phyloP scores from a whole-genome alignment of 108 stramenopile species.

The Pseudonitzschia multistriata region DNA sequence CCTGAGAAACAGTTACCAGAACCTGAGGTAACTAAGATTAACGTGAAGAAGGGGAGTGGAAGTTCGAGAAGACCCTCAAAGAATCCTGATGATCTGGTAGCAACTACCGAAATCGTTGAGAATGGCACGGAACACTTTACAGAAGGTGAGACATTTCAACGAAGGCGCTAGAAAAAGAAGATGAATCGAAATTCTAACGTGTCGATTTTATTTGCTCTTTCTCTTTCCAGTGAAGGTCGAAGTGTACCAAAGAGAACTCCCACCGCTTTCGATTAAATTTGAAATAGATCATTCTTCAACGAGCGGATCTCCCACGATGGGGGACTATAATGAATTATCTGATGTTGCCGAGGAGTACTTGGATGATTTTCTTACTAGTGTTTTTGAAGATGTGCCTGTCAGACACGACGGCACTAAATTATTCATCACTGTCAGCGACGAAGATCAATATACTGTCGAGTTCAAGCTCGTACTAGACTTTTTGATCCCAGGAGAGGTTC shows the following conservation, averaged over 20 bases:
- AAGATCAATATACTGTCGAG: slow-evolving; percentile 18
- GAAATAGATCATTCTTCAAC: background rate
- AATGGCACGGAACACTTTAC: slow-evolving; percentile 1
- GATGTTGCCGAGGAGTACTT: slow-evolving; percentile 19
- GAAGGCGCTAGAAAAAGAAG: background rate
- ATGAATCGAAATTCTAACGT: background rate
- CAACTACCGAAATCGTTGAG: background rate
- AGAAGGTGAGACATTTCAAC: background rate
- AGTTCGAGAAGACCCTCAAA: background rate
- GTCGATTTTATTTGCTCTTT: background rate
- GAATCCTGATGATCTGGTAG: background rate
- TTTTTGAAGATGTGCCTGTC: slow-evolving; percentile 14
- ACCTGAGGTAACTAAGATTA: background rate
- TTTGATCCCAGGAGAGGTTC: slow-evolving; percentile 32
- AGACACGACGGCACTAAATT: slow-evolving; percentile 5
- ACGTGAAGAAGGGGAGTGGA: background rate
- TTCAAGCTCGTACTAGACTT: slow-evolving; percentile 13
- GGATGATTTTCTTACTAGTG: slow-evolving; percentile 3
- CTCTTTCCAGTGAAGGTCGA: slow-evolving; percentile 4
- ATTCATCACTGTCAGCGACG: slow-evolving; percentile 11
- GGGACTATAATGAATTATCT: slow-evolving; percentile 28
- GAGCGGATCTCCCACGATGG: slow-evolving; percentile 11
- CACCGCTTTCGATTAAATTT: slow-evolving; percentile 21
- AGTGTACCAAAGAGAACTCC: slow-evolving; percentile 10
- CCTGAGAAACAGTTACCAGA: background rate